These are phyloP conservation scores for Nothopassalora personata DNA, from an alignment of 2,329 filamentous ascomycete genomes.

Conservation along the genomic window DNA sequence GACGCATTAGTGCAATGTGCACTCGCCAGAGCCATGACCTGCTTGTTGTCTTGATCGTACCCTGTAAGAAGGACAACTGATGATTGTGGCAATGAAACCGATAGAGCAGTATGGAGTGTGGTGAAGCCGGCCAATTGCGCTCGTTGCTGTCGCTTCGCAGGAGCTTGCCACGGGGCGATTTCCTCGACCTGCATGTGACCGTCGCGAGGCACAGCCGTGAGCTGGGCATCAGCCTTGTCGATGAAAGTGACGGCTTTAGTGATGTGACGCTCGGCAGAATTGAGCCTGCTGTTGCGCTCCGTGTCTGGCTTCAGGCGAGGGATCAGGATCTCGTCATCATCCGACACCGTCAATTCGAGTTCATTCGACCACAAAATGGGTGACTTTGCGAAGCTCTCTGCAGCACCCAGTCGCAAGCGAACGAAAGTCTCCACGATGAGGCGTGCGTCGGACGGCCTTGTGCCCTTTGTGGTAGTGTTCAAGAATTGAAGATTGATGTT, in stretches of 20 bases:
- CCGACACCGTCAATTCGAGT: slow-evolving; percentile 19
- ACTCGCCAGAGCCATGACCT: slow-evolving; percentile 6
- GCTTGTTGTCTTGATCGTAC: slow-evolving; percentile 4
- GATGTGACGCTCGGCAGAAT: slow-evolving; percentile 23
- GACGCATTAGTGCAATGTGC: slow-evolving; percentile 8
- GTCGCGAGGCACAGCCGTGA: slow-evolving; percentile 8
- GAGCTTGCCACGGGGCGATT: slow-evolving; percentile 9
- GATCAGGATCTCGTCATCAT: slow-evolving; percentile 14
- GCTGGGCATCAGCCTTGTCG: slow-evolving; percentile 3
- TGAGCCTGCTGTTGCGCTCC: slow-evolving; percentile 25
- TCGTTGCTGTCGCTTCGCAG: not conserved
- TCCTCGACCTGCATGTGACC: slow-evolving; percentile 11
- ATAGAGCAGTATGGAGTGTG: slow-evolving; percentile 3
- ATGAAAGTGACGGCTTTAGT: slow-evolving; percentile 7
- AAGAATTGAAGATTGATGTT: slow-evolving; percentile 18
- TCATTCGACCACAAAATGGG: slow-evolving; percentile 17
- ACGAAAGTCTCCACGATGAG: slow-evolving; percentile 14
- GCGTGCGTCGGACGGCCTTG: slow-evolving; percentile 6
- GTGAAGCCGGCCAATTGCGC: not conserved
- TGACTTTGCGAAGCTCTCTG: slow-evolving; percentile 5
- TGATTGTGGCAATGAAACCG: slow-evolving; percentile 8
- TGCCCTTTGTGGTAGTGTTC: slow-evolving; percentile 9
- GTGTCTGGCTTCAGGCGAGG: slow-evolving; percentile 19
- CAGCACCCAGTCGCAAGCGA: slow-evolving; percentile 11
- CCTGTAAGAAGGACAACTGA: slow-evolving; percentile 11